Evolutionary conservation across 495 filamentous ascomycete species (phyloP).

Genomic region (Thozetella sp.): DNA sequence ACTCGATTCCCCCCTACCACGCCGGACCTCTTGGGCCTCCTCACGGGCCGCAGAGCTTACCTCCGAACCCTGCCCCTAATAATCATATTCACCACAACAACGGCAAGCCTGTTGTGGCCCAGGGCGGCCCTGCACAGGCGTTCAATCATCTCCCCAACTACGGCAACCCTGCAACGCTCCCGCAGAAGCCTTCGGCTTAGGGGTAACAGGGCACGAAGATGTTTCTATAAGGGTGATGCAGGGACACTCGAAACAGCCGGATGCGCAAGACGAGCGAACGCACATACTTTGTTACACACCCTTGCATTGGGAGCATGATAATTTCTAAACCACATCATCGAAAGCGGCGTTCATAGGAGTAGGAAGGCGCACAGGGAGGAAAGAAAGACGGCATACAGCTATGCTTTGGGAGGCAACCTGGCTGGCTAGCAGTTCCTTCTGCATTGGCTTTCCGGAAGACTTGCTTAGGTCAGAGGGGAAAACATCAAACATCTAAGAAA

Average conservation of each 20-base stretch:
- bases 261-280: background rate
- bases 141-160: conserved; percentile 54
- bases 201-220: conserved; percentile 1
- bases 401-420: background rate
- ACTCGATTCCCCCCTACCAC: conserved; percentile 49
- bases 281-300: background rate
- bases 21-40: conserved; percentile 17
- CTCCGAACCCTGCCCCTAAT: conserved; percentile 27
- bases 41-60: conserved; percentile 23
- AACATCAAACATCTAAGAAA: no score
- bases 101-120: conserved; percentile 25
- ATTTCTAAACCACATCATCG: background rate
- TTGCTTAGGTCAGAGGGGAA: background rate
- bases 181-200: conserved; percentile 54
- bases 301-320: background rate
- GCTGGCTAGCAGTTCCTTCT: background rate
- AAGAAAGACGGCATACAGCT: background rate
- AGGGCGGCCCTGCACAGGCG: conserved; percentile 27
- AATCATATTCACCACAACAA: conserved; percentile 37
- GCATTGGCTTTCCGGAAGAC: background rate
- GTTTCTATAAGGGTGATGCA: background rate
- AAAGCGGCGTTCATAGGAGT: conserved; percentile 2
- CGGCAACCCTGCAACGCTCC: conserved; percentile 56
- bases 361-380: background rate
- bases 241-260: background rate